Evolutionary conservation across 2,329 filamentous ascomycete genomes (phyloP).

Genomic region (Massarina eburnea): DNA sequence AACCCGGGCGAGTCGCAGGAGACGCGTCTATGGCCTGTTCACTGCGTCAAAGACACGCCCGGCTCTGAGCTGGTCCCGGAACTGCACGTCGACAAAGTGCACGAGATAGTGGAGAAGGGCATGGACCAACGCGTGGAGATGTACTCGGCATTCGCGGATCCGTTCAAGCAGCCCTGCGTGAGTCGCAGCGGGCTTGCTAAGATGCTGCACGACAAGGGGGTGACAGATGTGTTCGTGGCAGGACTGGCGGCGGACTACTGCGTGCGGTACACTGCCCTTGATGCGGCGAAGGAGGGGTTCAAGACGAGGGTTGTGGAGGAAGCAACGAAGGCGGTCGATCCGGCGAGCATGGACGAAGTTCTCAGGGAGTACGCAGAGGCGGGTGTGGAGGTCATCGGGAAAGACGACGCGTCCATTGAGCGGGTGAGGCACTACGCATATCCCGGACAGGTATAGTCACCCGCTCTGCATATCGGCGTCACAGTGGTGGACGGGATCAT

Average conservation of each 20-base stretch:
- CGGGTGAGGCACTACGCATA: neutral
- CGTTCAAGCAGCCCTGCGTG: conserved; percentile 65
- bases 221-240: conserved; percentile 82
- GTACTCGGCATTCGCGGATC: conserved; percentile 89
- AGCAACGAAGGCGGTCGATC: conserved; percentile 72
- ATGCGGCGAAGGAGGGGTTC: conserved; percentile 77
- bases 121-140: conserved; percentile 76
- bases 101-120: conserved; percentile 77
- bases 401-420: conserved; percentile 45
- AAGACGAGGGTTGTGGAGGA: conserved; percentile 75
- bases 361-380: conserved; percentile 56
- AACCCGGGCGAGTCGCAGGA: conserved; percentile 64
- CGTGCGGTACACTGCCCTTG: conserved; percentile 77
- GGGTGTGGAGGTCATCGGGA: conserved; percentile 65
- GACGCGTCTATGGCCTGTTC: conserved; percentile 81
- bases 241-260: conserved; percentile 90
- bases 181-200: conserved; percentile 63
- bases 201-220: conserved; percentile 56
- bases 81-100: conserved; percentile 62
- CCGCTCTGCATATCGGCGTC: too few relatives aligned
- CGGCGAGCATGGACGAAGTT: conserved; percentile 57
- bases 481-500: too few relatives aligned
- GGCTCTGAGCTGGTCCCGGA: conserved; percentile 76
- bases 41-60: conserved; percentile 76
- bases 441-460: too few relatives aligned